Evolutionary conservation across 148 eudicot genomes (phyloP).

Genomic region (Camellia sinensis): DNA sequence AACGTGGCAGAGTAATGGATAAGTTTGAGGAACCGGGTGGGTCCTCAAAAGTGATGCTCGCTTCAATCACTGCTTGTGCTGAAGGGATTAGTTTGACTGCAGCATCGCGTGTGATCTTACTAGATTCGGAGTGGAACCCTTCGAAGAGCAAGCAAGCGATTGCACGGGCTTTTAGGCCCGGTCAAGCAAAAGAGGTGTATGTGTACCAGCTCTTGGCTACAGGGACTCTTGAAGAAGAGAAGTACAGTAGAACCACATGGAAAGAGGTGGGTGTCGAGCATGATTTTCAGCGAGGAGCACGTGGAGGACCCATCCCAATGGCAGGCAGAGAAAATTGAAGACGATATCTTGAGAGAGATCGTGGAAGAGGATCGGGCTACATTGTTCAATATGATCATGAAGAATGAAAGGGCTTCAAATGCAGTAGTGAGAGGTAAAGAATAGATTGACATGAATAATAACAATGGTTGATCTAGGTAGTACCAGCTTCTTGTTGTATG

Average conservation of each 20-base stretch:
- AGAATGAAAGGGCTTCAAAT: slow-evolving; percentile 88
- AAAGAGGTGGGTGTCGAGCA: slow-evolving; percentile 96
- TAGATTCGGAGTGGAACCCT: slow-evolving; percentile 98
- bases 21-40: slow-evolving; percentile 93
- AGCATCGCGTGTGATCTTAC: slow-evolving; percentile 87
- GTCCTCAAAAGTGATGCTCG: slow-evolving; percentile 80
- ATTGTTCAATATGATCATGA: slow-evolving; percentile 85
- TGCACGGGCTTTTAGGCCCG: slow-evolving; percentile 94
- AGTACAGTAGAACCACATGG: slow-evolving; percentile 85
- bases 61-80: slow-evolving; percentile 89
- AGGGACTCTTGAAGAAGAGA: slow-evolving; percentile 93
- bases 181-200: slow-evolving; percentile 88
- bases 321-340: slow-evolving; percentile 96
- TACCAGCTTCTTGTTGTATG: background rate
- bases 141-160: slow-evolving; percentile 97
- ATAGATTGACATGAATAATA: background rate
- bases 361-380: slow-evolving; percentile 88
- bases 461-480: background rate
- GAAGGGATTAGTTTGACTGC: slow-evolving; percentile 97
- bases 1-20: slow-evolving; percentile 90
- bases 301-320: slow-evolving; percentile 98
- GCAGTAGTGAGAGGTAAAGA: background rate
- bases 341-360: slow-evolving; percentile 80
- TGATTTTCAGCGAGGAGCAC: slow-evolving; percentile 93
- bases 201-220: slow-evolving; percentile 82